Evolutionary conservation across 805 yeast genomes (phyloP).

Genomic region (Diddensiella caesifluorescens): DNA sequence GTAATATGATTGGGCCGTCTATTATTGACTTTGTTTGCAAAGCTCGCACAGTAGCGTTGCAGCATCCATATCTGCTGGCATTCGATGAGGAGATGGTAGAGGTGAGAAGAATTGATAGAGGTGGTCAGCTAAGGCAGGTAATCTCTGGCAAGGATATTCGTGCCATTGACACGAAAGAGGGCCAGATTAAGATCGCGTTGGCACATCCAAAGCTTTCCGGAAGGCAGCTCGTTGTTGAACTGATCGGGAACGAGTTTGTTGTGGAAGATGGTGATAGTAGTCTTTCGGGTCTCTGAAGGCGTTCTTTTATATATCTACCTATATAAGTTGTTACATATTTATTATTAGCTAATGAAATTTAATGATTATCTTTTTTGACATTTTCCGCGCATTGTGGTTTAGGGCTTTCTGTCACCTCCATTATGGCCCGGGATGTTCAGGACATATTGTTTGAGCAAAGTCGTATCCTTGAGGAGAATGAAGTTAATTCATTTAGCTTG

Average conservation of each 20-base stretch:
- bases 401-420: too few species aligned
- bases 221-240: slow-evolving; percentile 52
- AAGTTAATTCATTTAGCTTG: neutral
- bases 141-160: slow-evolving; percentile 63
- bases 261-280: slow-evolving; percentile 24
- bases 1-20: slow-evolving; percentile 35
- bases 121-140: slow-evolving; percentile 48
- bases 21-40: slow-evolving; percentile 38
- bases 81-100: slow-evolving; percentile 66
- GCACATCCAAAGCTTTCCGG: slow-evolving; percentile 64
- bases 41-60: slow-evolving; percentile 35
- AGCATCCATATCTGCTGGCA: slow-evolving; percentile 45
- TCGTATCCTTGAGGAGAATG: slow-evolving; percentile 4
- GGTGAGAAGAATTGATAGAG: slow-evolving; percentile 52
- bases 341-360: neutral
- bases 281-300: slow-evolving; percentile 19
- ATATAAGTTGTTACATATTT: neutral
- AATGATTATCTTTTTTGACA: neutral
- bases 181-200: slow-evolving; percentile 40
- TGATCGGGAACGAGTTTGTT: slow-evolving; percentile 30
- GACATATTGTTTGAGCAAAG: slow-evolving; percentile 3
- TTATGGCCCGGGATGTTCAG: too few species aligned
- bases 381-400: too few species aligned
- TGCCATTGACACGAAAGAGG: slow-evolving; percentile 37
- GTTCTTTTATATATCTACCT: neutral